Percentiles rank a stretch among this genome's conserved stretches.
Evolutionary conservation across 345 rosid genomes (phyloP).

Genomic region (Turnera subulata): DNA sequence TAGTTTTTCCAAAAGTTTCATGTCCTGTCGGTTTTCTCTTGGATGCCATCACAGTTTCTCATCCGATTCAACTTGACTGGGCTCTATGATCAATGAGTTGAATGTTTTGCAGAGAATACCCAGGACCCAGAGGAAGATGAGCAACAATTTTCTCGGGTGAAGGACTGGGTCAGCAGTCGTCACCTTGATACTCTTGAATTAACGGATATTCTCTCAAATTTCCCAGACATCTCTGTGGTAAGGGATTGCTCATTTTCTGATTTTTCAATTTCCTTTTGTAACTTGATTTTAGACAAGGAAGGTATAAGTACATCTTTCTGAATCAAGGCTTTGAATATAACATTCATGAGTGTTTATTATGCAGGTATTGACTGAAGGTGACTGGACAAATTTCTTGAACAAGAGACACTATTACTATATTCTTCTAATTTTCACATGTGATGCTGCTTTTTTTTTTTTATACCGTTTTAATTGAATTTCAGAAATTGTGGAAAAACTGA

Average conservation of each 20-base stretch:
- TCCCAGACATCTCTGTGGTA: conserved; percentile 83
- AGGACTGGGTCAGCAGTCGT: conserved; percentile 61
- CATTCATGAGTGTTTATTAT: conserved; percentile 13
- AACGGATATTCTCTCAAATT: conserved; percentile 71
- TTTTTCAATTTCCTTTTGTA: not conserved
- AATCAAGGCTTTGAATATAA: not conserved
- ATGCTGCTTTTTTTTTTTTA: conserved; percentile 2
- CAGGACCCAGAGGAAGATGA: conserved; percentile 86
- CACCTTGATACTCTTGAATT: conserved; percentile 55
- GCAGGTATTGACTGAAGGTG: conserved; percentile 89
- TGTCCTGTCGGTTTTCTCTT: conserved; percentile 4
- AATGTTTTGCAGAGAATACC: conserved; percentile 50
- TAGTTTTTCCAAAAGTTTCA: not conserved
- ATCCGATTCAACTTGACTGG: not conserved
- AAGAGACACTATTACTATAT: conserved; percentile 7
- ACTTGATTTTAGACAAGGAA: not conserved
- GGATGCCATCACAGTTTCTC: not conserved
- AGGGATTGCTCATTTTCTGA: conserved; percentile 8
- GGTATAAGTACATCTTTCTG: not conserved
- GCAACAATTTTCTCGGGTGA: conserved; percentile 69
- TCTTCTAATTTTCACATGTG: conserved; percentile 9
- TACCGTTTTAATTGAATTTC: conserved; percentile 27
- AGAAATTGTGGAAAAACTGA: conserved; percentile 86
- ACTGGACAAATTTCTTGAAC: conserved; percentile 18
- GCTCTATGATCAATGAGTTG: not conserved